Percentiles rank a stretch among this genome's conserved stretches.
phyloP scores from a whole-genome alignment of 1,139 yeast genomes.

The Hyphopichia pseudoburtonii region DNA sequence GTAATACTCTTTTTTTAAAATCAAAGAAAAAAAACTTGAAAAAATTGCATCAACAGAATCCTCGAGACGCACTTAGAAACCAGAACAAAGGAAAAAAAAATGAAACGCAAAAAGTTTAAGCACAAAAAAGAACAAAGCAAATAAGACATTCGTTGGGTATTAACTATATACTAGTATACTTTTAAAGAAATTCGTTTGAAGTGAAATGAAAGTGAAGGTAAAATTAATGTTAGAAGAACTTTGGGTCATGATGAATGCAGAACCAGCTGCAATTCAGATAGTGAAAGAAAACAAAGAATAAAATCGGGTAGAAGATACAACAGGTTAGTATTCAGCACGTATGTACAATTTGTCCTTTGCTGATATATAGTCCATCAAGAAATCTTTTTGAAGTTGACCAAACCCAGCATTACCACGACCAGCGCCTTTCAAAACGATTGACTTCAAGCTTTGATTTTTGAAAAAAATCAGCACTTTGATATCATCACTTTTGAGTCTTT shows the following conservation, averaged over 20 bases:
- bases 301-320: background rate
- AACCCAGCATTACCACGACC: background rate
- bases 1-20: background rate
- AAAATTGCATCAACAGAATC: background rate
- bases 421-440: conserved; percentile 22
- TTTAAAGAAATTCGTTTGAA: background rate
- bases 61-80: no score
- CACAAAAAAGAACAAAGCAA: background rate
- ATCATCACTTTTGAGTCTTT: conserved; percentile 10
- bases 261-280: conserved; percentile 2
- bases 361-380: conserved; percentile 28
- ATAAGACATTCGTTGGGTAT: no score
- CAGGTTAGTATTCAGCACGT: conserved; percentile 14
- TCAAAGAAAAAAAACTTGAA: background rate
- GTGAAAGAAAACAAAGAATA: background rate
- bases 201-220: no score
- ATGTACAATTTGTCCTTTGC: conserved; percentile 27
- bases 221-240: no score
- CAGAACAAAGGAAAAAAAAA: no score
- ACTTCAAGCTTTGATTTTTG: conserved; percentile 22
- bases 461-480: conserved; percentile 24
- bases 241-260: no score
- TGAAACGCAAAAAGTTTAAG: background rate
- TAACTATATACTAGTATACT: no score
- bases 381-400: conserved; percentile 12